Base-by-base conservation (phyloP, 2,329 filamentous ascomycete genomes). In the Verticillium alfalfae region DNA sequence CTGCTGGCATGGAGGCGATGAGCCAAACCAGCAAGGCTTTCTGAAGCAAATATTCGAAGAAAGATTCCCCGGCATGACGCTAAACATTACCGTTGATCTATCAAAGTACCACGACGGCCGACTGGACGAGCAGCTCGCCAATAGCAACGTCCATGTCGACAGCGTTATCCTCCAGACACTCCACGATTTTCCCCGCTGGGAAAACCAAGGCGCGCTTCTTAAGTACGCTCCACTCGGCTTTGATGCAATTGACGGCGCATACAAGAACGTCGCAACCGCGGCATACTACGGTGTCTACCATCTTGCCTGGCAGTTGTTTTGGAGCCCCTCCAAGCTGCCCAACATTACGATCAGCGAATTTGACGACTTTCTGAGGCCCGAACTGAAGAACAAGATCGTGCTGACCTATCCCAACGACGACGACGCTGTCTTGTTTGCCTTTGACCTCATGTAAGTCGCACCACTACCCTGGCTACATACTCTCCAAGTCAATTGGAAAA, bases 351-450 rank as follows among this genome's bases (percentile, higher is more conserved):
- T 76, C 0, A 72, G 69, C 4, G 73, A 76, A 12, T 85, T 74
- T 59, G 65, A 71, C 1, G 79, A 83, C 62, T 78, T 76, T 60
- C 68, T 81, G 2, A 73, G 76, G 7, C 81, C 82, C 0, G 76
- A 80, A 61, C 82, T 78, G 70, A 85, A 85, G 70, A 71, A 80
- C 63, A 84, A 81, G 68, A 71, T 85, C 5, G 79, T 80, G 2
- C 68, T 85, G 12, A 84, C 82, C 0, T 85, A 85, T 61, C 83
- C 83, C 9, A 84, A 85, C 62, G 84, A 85, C 52, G 83, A 86
- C 52, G 83, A 86, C 60, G 83, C 83, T 0, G 78, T 85, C 2
- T 71, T 83, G 0, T 84, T 74, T 49, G 77, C 78, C 3, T 83
- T 81, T 52, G 73, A 82, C 45, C 70, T 82, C 1, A 77, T 84